Percentiles rank a stretch among this genome's conserved stretches.
These are phyloP conservation scores for Taphrina wiesneri DNA, from an alignment of 1,139 yeast species.

Conservation along the genomic window DNA sequence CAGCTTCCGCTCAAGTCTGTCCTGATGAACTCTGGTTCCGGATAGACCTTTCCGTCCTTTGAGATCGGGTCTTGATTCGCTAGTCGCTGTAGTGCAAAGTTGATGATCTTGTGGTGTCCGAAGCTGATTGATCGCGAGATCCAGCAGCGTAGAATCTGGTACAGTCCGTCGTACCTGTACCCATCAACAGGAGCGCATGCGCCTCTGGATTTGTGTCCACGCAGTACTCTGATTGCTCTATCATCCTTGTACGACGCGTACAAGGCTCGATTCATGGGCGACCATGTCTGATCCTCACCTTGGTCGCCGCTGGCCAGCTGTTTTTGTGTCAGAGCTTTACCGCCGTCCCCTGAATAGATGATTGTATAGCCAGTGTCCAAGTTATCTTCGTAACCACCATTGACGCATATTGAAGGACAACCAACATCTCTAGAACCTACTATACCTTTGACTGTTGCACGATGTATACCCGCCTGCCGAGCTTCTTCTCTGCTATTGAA, in stretches of 20 bases:
- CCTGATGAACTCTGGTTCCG: neutral
- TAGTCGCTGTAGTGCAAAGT: neutral
- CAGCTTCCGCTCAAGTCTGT: neutral
- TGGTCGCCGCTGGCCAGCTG: neutral
- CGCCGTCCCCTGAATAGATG: neutral
- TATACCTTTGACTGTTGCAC: neutral
- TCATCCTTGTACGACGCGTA: neutral
- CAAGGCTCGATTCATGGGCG: neutral
- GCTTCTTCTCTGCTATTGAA: neutral
- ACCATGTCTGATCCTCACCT: neutral
- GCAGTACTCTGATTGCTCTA: neutral
- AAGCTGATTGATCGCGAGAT: neutral
- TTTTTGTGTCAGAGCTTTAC: neutral
- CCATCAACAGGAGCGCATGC: neutral
- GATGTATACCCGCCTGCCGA: neutral
- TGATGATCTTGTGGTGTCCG: neutral
- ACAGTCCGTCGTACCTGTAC: neutral
- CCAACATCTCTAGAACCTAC: neutral
- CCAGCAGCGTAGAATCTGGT: neutral
- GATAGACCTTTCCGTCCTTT: neutral
- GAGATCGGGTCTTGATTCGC: neutral
- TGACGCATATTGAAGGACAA: neutral
- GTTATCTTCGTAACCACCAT: neutral
- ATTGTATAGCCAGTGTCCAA: neutral
- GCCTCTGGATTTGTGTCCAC: neutral